These are phyloP conservation scores for Trapa incisa DNA, from an alignment of 345 rosid species.

Conservation along the genomic window DNA sequence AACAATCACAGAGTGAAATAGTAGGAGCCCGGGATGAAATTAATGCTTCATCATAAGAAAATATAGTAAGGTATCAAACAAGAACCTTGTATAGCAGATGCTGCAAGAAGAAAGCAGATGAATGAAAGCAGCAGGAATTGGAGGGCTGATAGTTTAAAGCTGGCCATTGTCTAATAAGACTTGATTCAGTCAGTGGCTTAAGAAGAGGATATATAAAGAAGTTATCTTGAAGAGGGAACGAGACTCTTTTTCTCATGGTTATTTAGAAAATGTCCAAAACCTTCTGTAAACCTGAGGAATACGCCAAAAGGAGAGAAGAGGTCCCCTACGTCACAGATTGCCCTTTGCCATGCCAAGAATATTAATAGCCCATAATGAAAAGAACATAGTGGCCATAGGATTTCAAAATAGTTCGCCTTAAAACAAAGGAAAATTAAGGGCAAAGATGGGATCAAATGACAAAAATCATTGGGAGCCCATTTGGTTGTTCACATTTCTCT, in stretches of 20 bases:
- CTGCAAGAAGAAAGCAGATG: conserved; percentile 11
- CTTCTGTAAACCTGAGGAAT: conserved; percentile 1
- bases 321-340: too few relatives aligned
- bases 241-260: conserved; percentile 8
- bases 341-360: conserved; percentile 12
- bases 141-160: neutral
- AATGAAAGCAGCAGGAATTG: conserved; percentile 7
- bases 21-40: neutral
- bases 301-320: conserved; percentile 4
- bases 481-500: conserved; percentile 2
- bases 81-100: conserved; percentile 11
- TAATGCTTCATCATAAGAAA: neutral
- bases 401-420: neutral
- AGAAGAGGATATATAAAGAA: neutral
- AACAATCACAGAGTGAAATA: neutral
- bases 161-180: neutral
- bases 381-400: conserved; percentile 3
- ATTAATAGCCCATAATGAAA: conserved; percentile 1
- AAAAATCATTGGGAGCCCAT: neutral
- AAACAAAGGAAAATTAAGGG: neutral
- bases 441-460: conserved; percentile 2
- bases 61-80: neutral
- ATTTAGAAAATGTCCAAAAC: conserved; percentile 4
- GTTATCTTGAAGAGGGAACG: conserved; percentile 1
- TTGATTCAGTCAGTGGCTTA: neutral